A percentile compares a stretch with the other conserved stretches of the same genome.
Evolutionary conservation across 306 rosid genomes (phyloP).

Genomic region (Cucurbita maxima): DNA sequence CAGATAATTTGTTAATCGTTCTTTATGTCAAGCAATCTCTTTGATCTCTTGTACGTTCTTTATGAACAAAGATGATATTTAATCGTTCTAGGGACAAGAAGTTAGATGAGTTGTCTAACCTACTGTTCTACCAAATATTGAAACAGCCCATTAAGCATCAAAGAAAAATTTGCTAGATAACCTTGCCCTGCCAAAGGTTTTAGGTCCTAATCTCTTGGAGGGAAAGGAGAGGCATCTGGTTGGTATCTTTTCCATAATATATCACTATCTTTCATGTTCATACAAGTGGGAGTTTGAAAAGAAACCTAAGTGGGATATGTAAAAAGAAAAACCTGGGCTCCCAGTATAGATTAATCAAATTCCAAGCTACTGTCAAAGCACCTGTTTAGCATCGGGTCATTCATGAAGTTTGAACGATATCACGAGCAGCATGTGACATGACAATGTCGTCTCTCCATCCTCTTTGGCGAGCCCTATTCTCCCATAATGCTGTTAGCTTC

Average conservation of each 20-base stretch:
- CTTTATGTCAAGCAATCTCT: neutral
- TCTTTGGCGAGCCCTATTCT: conserved; percentile 76
- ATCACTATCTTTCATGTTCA: neutral
- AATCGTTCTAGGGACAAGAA: neutral
- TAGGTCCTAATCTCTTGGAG: neutral
- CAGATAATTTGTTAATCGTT: too few relatives aligned
- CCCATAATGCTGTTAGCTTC: conserved; percentile 71
- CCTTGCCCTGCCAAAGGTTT: neutral
- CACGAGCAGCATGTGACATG: conserved; percentile 35
- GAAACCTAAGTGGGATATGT: neutral
- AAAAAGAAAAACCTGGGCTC: neutral
- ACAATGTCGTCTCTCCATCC: conserved; percentile 81
- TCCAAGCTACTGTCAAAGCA: neutral
- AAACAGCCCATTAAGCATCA: neutral
- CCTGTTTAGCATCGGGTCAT: neutral
- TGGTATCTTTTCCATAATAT: neutral
- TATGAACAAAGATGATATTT: neutral
- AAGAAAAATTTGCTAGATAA: neutral
- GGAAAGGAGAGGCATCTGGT: neutral
- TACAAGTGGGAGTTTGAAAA: neutral
- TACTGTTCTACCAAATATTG: neutral
- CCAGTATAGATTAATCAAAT: neutral
- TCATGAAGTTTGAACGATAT: conserved; percentile 42
- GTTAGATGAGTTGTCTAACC: neutral
- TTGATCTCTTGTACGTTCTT: neutral